phyloP scores from a whole-genome alignment of 2,329 filamentous ascomycete genomes.

The Talaromyces sp. region DNA sequence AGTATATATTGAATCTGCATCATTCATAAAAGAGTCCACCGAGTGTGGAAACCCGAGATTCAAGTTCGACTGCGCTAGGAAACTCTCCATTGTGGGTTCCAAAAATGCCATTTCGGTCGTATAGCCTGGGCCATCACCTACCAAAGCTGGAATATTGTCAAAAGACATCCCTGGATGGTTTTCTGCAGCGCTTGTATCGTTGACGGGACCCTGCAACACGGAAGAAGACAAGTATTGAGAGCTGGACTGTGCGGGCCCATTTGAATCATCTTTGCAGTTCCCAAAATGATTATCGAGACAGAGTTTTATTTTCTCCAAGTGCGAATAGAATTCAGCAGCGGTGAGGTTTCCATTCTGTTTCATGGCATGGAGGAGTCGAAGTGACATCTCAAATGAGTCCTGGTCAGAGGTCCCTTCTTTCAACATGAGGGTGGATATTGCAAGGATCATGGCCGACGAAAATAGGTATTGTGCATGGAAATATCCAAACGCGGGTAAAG shows the following conservation, averaged over 20 bases:
- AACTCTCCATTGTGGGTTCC: constrained; percentile 35
- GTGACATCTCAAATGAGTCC: constrained; percentile 25
- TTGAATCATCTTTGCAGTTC: not conserved
- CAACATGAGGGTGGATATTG: constrained; percentile 30
- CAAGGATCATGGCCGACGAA: constrained; percentile 31
- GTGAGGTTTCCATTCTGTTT: constrained; percentile 31
- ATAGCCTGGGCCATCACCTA: constrained; percentile 17
- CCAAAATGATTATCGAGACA: constrained; percentile 16
- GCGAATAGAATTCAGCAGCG: constrained; percentile 28
- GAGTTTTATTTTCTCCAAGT: constrained; percentile 26
- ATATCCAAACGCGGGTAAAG: constrained; percentile 33
- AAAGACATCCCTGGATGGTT: not conserved
- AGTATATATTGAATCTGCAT: constrained; percentile 27
- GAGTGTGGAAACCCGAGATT: constrained; percentile 29
- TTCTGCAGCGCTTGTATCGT: not conserved
- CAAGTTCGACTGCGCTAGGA: constrained; percentile 32
- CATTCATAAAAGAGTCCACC: constrained; percentile 29
- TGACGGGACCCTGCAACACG: not conserved
- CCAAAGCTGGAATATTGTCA: constrained; percentile 12
- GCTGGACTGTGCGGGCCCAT: not conserved
- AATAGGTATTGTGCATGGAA: constrained; percentile 37
- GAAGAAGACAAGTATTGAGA: not conserved
- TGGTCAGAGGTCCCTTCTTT: constrained; percentile 26
- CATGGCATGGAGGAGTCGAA: constrained; percentile 27
- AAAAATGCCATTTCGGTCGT: constrained; percentile 33